A percentile compares a stretch with the other conserved stretches of the same genome.
phyloP scores from a whole-genome alignment of 345 rosid genomes.

The Passiflora organensis region DNA sequence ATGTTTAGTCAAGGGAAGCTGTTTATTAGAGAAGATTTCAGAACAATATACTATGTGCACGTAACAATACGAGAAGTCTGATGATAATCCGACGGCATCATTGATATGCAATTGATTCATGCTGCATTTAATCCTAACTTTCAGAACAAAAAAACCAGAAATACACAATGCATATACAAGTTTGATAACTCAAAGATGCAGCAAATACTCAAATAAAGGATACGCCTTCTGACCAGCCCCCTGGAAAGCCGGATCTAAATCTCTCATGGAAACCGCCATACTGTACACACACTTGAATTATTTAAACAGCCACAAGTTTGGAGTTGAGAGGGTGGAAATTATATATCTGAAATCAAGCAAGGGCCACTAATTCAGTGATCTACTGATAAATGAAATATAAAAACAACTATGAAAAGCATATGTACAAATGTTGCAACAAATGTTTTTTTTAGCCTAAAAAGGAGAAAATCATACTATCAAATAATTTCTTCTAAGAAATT shows the following conservation, averaged over 20 bases:
- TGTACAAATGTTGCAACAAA: not conserved
- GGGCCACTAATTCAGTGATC: too few species aligned
- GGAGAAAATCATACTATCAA: too few species aligned
- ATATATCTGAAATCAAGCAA: conserved; percentile 29
- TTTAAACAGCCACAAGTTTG: conserved; percentile 27
- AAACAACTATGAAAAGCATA: not conserved
- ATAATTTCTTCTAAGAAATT: too few species aligned
- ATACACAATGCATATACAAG: not conserved
- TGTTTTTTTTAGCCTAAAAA: too few species aligned
- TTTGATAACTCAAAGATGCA: conserved; percentile 7
- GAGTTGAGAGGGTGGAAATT: conserved; percentile 20
- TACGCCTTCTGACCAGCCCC: conserved; percentile 98
- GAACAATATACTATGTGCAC: too few species aligned
- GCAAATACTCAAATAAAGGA: conserved; percentile 41
- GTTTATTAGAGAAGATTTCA: too few species aligned
- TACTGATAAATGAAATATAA: too few species aligned
- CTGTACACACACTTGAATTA: conserved; percentile 30
- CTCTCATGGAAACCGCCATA: conserved; percentile 97
- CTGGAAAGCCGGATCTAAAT: conserved; percentile 94
- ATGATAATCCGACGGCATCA: too few species aligned
- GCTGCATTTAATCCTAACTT: too few species aligned
- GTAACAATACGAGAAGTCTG: too few species aligned
- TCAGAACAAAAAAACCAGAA: too few species aligned
- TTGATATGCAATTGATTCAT: too few species aligned
- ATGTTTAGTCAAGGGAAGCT: conserved; percentile 12